These are phyloP conservation scores for Metarhizium album DNA, from an alignment of 2,329 filamentous ascomycete species.

Conservation along the genomic window DNA sequence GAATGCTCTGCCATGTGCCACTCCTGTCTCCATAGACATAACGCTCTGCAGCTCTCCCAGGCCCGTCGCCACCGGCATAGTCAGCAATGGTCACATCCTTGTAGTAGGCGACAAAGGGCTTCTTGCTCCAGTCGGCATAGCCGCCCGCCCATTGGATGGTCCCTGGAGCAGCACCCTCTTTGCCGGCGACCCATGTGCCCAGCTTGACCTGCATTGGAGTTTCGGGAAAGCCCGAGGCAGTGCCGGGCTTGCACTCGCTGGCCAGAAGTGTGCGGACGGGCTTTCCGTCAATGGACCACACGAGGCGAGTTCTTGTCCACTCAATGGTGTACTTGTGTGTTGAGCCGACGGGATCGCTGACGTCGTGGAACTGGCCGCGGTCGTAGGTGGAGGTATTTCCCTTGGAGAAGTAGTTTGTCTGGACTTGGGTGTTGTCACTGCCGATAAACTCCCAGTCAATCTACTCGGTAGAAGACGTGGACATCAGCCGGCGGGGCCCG, in stretches of 20 bases:
- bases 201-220: conserved; percentile 63
- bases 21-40: conserved; percentile 30
- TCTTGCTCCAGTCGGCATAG: conserved; percentile 30
- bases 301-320: conserved; percentile 53
- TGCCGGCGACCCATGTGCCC: conserved; percentile 55
- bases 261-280: conserved; percentile 51
- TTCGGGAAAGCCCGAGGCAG: conserved; percentile 50
- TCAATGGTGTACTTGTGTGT: conserved; percentile 58
- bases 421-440: conserved; percentile 52
- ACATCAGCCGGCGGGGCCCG: no score
- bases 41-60: conserved; percentile 22
- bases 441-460: conserved; percentile 82
- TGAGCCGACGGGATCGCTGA: conserved; percentile 37
- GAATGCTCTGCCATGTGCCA: conserved; percentile 31
- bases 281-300: conserved; percentile 54
- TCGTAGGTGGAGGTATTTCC: conserved; percentile 59
- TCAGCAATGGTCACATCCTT: conserved; percentile 32
- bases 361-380: conserved; percentile 51
- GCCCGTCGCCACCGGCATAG: conserved; percentile 27
- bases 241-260: conserved; percentile 44
- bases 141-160: conserved; percentile 65
- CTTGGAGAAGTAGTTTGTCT: conserved; percentile 77
- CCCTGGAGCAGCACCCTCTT: conserved; percentile 48
- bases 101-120: conserved; percentile 32
- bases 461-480: no score